Percentiles rank a stretch among this genome's conserved stretches.
Evolutionary conservation across 768 basidiomycete species (phyloP).

Genomic region (Kwoniella dendrophila): DNA sequence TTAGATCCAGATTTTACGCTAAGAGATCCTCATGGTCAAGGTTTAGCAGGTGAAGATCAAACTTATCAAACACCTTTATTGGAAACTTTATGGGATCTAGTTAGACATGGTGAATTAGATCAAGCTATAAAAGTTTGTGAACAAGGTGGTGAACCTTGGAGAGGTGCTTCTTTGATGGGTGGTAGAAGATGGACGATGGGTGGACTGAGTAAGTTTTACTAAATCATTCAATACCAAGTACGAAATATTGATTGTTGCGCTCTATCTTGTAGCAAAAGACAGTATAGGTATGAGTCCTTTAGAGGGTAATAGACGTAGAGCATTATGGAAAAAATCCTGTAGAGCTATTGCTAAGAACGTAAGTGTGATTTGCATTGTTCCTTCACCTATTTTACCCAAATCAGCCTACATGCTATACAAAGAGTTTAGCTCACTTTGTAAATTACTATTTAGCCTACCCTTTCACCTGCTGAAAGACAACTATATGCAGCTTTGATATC

Average conservation of each 20-base stretch:
- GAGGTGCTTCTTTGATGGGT: slow-evolving; percentile 85
- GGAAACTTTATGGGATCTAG: slow-evolving; percentile 75
- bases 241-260: not conserved
- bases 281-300: slow-evolving; percentile 21
- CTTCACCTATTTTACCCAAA: too few relatives aligned
- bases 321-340: slow-evolving; percentile 86
- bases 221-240: not conserved
- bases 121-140: slow-evolving; percentile 81
- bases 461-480: slow-evolving; percentile 75
- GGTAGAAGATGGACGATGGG: slow-evolving; percentile 64
- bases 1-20: slow-evolving; percentile 51
- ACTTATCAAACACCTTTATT: slow-evolving; percentile 77
- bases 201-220: slow-evolving; percentile 38
- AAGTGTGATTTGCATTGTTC: slow-evolving; percentile 51
- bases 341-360: slow-evolving; percentile 77
- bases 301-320: slow-evolving; percentile 72
- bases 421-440: not conserved
- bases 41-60: slow-evolving; percentile 59
- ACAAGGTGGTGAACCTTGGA: slow-evolving; percentile 85
- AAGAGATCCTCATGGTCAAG: slow-evolving; percentile 45
- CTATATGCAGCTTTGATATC: slow-evolving; percentile 79
- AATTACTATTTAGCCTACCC: slow-evolving; percentile 58
- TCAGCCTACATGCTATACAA: too few relatives aligned
- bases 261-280: slow-evolving; percentile 12
- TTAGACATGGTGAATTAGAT: slow-evolving; percentile 81